Conservation (phyloP, 345 rosid genomes). For the Gossypioides kirkii region DNA sequence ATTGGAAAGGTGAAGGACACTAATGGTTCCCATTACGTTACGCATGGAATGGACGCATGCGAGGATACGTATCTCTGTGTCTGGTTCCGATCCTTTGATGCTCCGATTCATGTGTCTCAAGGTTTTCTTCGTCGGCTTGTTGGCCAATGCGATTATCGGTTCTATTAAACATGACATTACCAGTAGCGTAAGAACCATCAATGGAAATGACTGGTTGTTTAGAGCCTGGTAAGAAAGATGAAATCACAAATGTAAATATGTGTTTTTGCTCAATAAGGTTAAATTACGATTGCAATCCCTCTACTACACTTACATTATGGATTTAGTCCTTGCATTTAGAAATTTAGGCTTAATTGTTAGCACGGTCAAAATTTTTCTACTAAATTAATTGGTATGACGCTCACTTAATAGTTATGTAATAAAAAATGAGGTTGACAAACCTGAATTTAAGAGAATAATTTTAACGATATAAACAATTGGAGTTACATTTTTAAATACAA, state of each 20-base stretch:
- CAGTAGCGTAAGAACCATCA: slow-evolving; percentile 31
- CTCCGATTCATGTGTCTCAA: slow-evolving; percentile 33
- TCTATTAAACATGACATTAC: slow-evolving; percentile 40
- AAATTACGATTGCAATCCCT: too few relatives aligned
- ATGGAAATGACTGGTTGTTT: slow-evolving; percentile 33
- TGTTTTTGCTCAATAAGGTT: not conserved
- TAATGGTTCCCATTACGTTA: slow-evolving; percentile 33
- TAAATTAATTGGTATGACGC: too few relatives aligned
- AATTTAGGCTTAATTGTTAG: too few relatives aligned
- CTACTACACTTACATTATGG: too few relatives aligned
- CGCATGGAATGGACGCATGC: slow-evolving; percentile 31
- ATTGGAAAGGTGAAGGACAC: slow-evolving; percentile 40
- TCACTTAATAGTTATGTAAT: too few relatives aligned
- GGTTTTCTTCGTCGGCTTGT: slow-evolving; percentile 25
- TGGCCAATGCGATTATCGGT: slow-evolving; percentile 28
- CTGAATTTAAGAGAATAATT: too few relatives aligned
- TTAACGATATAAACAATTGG: too few relatives aligned
- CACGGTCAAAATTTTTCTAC: too few relatives aligned
- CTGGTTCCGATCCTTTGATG: slow-evolving; percentile 29
- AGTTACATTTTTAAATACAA: too few relatives aligned
- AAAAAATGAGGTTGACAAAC: too few relatives aligned
- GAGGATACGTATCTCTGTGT: slow-evolving; percentile 32
- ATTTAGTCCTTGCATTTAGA: too few relatives aligned
- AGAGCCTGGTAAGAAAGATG: slow-evolving; percentile 25
- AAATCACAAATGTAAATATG: not conserved